phyloP scores from a whole-genome alignment of 192 early-diverging fungal genomes.

The Coemansia sp. region DNA sequence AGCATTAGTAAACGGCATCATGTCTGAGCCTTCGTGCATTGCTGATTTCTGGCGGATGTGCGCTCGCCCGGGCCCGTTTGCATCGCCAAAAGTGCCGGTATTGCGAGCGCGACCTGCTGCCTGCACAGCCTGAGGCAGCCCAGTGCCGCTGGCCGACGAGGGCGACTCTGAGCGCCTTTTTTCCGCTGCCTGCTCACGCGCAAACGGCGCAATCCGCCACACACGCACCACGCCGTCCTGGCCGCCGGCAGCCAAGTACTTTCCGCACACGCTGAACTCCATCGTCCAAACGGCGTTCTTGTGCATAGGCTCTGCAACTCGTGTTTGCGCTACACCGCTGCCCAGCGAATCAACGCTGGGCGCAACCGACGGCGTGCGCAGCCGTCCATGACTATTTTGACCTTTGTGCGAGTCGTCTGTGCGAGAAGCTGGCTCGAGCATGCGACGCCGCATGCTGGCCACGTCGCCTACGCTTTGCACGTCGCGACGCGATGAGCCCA shows the following conservation, averaged over 20 bases:
- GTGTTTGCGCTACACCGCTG: neutral
- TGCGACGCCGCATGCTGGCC: slow-evolving; percentile 23
- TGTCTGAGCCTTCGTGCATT: slow-evolving; percentile 2
- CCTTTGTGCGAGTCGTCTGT: neutral
- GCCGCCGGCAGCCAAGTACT: slow-evolving; percentile 78
- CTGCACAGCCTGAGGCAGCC: neutral
- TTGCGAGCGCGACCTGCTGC: neutral
- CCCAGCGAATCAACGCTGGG: slow-evolving; percentile 23
- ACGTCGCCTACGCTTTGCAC: neutral
- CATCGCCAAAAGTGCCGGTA: too few relatives aligned
- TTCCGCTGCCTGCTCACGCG: slow-evolving; percentile 38
- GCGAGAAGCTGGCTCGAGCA: slow-evolving; percentile 18
- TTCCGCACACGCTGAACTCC: slow-evolving; percentile 76
- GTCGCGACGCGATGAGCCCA: neutral
- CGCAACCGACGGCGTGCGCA: slow-evolving; percentile 13
- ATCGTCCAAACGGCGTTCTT: slow-evolving; percentile 68
- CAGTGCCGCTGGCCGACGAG: slow-evolving; percentile 1
- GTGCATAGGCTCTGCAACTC: neutral
- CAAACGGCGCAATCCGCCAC: slow-evolving; percentile 58
- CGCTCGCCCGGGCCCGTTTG: neutral
- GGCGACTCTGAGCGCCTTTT: slow-evolving; percentile 19
- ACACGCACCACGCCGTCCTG: slow-evolving; percentile 69
- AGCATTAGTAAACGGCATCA: slow-evolving; percentile 38
- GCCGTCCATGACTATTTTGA: neutral
- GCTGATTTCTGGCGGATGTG: slow-evolving; percentile 16